Conservation (phyloP, 2,329 filamentous ascomycete species). For the Colletotrichum coccodes region DNA sequence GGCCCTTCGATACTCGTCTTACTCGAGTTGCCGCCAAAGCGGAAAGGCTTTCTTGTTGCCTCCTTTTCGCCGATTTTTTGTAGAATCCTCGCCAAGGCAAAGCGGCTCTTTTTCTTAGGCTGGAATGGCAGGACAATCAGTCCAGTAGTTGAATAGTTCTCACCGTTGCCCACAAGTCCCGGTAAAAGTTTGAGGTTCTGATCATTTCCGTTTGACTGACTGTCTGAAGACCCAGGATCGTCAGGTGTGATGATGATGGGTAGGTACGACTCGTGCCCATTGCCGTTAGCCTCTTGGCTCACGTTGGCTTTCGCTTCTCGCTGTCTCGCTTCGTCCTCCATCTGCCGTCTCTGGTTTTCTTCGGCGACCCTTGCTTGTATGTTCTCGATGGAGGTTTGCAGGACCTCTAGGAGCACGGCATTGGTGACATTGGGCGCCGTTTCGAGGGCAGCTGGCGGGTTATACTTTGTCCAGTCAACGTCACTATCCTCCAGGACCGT, state of each 20-base stretch:
- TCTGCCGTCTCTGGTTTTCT: conserved; percentile 41
- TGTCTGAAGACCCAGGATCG: background rate
- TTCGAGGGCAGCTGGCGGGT: conserved; percentile 54
- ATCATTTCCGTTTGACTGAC: background rate
- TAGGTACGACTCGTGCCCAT: conserved; percentile 47
- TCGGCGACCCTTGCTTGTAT: conserved; percentile 50
- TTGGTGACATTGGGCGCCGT: conserved; percentile 50
- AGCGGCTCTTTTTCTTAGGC: conserved; percentile 42
- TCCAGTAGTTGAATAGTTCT: conserved; percentile 3
- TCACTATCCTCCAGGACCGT: conserved; percentile 38
- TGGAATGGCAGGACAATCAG: conserved; percentile 24
- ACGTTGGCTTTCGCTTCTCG: conserved; percentile 22
- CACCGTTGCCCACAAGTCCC: background rate
- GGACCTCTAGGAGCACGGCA: conserved; percentile 51
- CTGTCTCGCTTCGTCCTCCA: conserved; percentile 39
- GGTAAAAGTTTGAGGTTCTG: conserved; percentile 3
- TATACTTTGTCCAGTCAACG: conserved; percentile 58
- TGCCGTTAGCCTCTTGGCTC: conserved; percentile 35
- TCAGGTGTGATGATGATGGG: conserved; percentile 43
- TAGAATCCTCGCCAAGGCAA: conserved; percentile 39
- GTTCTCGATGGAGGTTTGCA: conserved; percentile 56
- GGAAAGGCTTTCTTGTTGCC: conserved; percentile 33
- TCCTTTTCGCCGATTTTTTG: conserved; percentile 28
- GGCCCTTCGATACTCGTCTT: background rate
- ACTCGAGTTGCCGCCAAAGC: conserved; percentile 27